Evolutionary conservation across 768 basidiomycete species (phyloP), one percentile per base, ranked within the genome.

Genomic region (Tephrocybe sp.): DNA sequence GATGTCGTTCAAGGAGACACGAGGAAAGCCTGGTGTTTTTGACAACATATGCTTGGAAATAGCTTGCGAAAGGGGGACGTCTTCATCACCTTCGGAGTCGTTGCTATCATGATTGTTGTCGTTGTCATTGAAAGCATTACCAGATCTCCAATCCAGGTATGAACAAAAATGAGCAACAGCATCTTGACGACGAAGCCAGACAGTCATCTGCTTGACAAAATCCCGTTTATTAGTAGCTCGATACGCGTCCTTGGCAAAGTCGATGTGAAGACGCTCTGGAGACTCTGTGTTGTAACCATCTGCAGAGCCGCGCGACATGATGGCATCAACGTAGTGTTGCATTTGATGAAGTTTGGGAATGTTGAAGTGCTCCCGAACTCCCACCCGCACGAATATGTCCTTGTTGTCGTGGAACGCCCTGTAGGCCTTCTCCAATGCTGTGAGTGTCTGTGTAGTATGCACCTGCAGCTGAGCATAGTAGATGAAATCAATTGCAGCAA

Each of bases 271-370:
- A n/a, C 11, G 10, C 13, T 47, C 46, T 10, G 46, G 37, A 37
- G 46, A 27, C 16, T 47, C 37, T 1, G 16, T 47, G 8, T 47
- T 47, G 12, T 47, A 47, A 2, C 46, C 33, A 40, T 47, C 64
- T 1, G 55, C 33, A 24, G 34, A 39, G 11, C 66, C 66, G 18
- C 53, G 57, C 11, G 48, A 40, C 3, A 45, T 45, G 23, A 73
- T 74, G 0, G 49, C 30, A 0, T 64, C 50, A 0, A 59, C 6
- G 53, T 72, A 72, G 49, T 72, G 70, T 3, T 30, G 22, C 4
- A 69, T 53, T 4, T 52, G 54, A 45, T 73, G 70, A 1, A 72
- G 16, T 53, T 74, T 75, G 18, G 64, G 66, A 40, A 75, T 68
- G 50, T 72, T 67, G 58, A 76, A 73, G 39, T 73, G 57, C 8